These are phyloP conservation scores for Notholithocarpus densiflorus DNA, from an alignment of 306 rosid genomes.

Conservation along the genomic window DNA sequence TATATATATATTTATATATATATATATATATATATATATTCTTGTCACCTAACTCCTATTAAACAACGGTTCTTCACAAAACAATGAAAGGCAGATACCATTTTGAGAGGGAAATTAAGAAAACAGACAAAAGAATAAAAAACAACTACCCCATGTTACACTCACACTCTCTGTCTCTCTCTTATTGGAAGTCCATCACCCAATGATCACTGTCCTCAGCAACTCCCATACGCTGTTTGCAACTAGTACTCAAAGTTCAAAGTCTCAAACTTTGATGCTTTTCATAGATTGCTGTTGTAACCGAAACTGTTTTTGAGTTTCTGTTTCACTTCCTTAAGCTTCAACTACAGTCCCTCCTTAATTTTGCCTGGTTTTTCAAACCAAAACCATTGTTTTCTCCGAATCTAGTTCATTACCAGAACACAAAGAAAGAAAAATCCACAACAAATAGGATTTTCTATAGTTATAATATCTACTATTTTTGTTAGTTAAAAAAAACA, in stretches of 20 bases:
- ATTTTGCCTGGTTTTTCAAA: neutral
- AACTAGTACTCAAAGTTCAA: neutral
- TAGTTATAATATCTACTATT: neutral
- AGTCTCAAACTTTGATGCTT: neutral
- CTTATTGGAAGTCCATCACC: neutral
- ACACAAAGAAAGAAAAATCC: neutral
- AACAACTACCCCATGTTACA: neutral
- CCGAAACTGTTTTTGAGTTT: neutral
- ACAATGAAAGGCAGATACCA: neutral
- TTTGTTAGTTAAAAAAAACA: neutral
- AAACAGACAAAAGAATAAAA: neutral
- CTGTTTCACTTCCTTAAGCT: neutral
- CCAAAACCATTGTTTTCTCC: neutral
- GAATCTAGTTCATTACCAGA: neutral
- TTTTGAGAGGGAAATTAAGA: neutral
- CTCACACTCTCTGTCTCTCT: slow-evolving; percentile 3
- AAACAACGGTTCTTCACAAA: neutral
- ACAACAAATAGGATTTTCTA: neutral
- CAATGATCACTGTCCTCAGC: neutral
- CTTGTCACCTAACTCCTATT: neutral
- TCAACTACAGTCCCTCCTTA: neutral
- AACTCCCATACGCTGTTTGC: neutral
- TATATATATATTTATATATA: too few relatives aligned
- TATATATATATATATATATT: too few relatives aligned
- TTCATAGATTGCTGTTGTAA: neutral